These are phyloP conservation scores for Nematocida ironsii DNA, from an alignment of 371 early-diverging fungal species.

Conservation along the genomic window DNA sequence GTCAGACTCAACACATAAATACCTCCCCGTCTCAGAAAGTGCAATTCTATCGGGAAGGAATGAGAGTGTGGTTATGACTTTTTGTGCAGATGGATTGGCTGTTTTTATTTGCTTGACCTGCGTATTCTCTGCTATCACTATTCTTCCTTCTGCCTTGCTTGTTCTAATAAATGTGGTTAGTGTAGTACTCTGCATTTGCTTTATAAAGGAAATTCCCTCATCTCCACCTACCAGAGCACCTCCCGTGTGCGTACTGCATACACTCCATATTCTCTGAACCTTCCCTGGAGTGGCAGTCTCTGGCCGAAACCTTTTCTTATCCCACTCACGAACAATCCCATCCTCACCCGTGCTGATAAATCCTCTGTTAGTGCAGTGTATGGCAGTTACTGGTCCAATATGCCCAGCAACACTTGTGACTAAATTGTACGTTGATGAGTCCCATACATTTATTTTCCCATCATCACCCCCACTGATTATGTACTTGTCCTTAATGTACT, in stretches of 20 bases:
- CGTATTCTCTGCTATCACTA: constrained; percentile 38
- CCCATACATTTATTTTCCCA: constrained; percentile 63
- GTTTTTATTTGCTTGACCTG: constrained; percentile 43
- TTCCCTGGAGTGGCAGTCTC: constrained; percentile 47
- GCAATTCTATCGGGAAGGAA: constrained; percentile 42
- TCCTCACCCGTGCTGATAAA: constrained; percentile 65
- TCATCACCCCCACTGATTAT: constrained; percentile 67
- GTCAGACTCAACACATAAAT: constrained; percentile 46
- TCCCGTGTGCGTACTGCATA: constrained; percentile 26
- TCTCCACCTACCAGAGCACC: constrained; percentile 64
- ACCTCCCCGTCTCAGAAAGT: constrained; percentile 36
- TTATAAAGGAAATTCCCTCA: constrained; percentile 62
- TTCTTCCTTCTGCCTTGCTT: constrained; percentile 15
- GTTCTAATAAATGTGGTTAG: constrained; percentile 13
- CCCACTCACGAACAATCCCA: constrained; percentile 61
- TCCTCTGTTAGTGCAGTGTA: constrained; percentile 20
- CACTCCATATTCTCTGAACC: constrained; percentile 64
- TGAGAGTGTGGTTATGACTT: constrained; percentile 33
- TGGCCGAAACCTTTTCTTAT: constrained; percentile 58
- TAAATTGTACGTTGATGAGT: constrained; percentile 30
- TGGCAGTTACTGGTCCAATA: constrained; percentile 63
- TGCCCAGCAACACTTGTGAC: constrained; percentile 63
- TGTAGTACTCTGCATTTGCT: constrained; percentile 13
- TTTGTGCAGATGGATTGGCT: not conserved
- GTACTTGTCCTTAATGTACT: constrained; percentile 51